Base-by-base conservation (phyloP, 345 rosid genomes). In the Mallotus nudiflorus region DNA sequence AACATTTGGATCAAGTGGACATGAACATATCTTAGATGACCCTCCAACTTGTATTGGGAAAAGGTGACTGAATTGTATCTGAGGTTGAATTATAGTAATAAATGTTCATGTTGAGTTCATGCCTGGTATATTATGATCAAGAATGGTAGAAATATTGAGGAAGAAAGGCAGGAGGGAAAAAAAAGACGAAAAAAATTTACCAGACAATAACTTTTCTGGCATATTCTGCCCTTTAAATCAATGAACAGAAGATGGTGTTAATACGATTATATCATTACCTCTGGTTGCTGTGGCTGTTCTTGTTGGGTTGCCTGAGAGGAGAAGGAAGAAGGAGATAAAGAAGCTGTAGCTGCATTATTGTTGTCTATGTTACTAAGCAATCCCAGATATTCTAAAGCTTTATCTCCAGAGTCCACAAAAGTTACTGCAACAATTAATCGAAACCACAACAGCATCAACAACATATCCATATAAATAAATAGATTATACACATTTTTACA, bases 321-420 rank as follows among this genome's bases (percentile, higher is more conserved):
- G 49, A 45, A 44, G 29, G 73, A 44, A 52, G 62, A 58, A 27
- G 81, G 59, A 0, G 78, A 72, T 0, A 74, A 57, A 44, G 80
- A 61, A 20, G 72, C 40, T 18, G 72, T 13, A 67, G 71, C 1
- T 11, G 75, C 9, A 31, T 66, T 16, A 25, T 54, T 57, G 54
- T 31, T n/a, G 14, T 57, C 71, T 5, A 71, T 44, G 45, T 74
- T 59, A 50, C 64, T 72, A 70, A 81, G 71, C 71, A 82, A 71
- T 45, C 95, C 91, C 44, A 87, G 71, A 70, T 73, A 83, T 72
- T 80, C 84, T 70, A 87, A 73, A 54, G 91, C 91, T 82, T 87
- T 78, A 61, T 78, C 71, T 9, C 83, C 91, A 58, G 91, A 87
- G 15, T 85, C 91, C 28, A 87, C 83, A 62, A 73, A 76, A 11